These are phyloP conservation scores for Apiospora kogelbergensis DNA, from an alignment of 2,329 filamentous ascomycete species.

Conservation along the genomic window DNA sequence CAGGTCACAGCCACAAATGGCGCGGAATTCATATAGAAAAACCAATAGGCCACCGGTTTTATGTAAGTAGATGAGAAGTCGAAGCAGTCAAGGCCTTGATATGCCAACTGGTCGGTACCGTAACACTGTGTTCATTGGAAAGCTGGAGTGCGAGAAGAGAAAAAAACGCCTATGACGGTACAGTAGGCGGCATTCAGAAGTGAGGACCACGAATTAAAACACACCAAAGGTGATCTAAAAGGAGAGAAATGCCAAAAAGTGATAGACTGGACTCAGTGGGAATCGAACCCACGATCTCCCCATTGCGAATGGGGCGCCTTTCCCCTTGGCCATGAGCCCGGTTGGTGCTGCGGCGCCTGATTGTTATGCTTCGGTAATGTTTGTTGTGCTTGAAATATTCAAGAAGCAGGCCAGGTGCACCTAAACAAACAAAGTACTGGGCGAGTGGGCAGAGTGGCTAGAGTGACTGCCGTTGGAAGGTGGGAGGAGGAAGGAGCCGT, in stretches of 20 bases:
- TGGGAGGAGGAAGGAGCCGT: background rate
- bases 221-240: background rate
- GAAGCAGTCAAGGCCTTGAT: background rate
- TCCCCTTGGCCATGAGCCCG: background rate
- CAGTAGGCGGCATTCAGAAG: too few species aligned
- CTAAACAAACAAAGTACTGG: background rate
- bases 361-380: background rate
- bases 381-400: background rate
- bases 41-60: background rate
- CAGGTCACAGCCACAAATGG: background rate
- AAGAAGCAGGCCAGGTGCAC: background rate
- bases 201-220: background rate
- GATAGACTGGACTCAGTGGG: constrained; percentile 4
- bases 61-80: background rate
- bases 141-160: too few species aligned
- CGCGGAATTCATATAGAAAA: too few species aligned
- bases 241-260: background rate
- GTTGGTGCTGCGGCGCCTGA: background rate
- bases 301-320: background rate
- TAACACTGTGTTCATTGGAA: background rate
- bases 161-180: too few species aligned
- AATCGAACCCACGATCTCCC: constrained; percentile 7
- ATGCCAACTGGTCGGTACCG: background rate
- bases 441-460: background rate
- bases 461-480: background rate